Conservation (phyloP, 1,139 yeast species). For the Meyerozyma guilliermondii region DNA sequence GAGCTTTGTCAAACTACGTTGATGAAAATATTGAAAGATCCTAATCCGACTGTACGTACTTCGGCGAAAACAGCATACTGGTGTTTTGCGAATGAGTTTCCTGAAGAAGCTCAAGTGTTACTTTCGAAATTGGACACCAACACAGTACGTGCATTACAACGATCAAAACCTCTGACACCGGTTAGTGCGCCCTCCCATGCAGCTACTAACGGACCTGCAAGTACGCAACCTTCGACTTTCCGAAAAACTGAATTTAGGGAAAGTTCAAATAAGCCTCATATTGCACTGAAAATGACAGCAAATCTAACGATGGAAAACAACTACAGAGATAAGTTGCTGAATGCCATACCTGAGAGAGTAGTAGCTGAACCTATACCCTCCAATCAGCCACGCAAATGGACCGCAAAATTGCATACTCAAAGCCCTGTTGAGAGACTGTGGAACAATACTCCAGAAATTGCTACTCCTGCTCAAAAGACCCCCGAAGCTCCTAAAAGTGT, state of each 20-base stretch:
- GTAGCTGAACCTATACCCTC: background rate
- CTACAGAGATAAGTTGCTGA: background rate
- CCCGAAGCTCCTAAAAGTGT: background rate
- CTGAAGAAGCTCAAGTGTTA: constrained; percentile 50
- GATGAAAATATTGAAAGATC: constrained; percentile 64
- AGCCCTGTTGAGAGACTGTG: background rate
- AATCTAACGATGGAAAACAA: background rate
- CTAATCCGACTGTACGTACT: constrained; percentile 77
- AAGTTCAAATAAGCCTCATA: background rate
- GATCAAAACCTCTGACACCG: constrained; percentile 41
- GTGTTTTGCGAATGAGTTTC: constrained; percentile 48
- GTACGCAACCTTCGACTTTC: background rate
- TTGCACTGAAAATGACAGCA: background rate
- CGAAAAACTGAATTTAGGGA: background rate
- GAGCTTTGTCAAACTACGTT: constrained; percentile 51
- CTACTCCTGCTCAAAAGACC: background rate
- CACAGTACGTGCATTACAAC: constrained; percentile 33
- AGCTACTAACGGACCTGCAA: background rate
- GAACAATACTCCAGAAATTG: background rate
- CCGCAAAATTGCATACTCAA: background rate
- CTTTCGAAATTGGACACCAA: constrained; percentile 41
- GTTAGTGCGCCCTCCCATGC: background rate
- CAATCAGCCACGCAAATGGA: background rate
- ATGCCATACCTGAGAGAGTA: background rate
- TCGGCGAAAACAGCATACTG: constrained; percentile 71